A percentile compares a stretch with the other conserved stretches of the same genome.
Conservation (phyloP, 306 rosid species). For the Lupinus albus region DNA sequence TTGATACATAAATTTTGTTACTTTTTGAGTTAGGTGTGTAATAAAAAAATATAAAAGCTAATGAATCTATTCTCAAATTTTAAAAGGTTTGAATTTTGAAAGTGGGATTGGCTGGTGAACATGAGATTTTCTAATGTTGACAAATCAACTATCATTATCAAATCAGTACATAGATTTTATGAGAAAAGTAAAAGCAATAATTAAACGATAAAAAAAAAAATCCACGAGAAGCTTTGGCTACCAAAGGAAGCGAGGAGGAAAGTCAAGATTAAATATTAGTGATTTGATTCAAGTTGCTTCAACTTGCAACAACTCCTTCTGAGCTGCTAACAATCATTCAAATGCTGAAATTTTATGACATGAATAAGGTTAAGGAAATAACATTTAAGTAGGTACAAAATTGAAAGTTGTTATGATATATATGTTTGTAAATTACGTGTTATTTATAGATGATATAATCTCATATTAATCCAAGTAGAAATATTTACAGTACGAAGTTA, state of each 20-base stretch:
- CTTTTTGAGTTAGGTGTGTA: too few relatives aligned
- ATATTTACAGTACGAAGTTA: too few relatives aligned
- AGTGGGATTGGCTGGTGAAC: slow-evolving; percentile 41
- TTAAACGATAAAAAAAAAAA: slow-evolving; percentile 30
- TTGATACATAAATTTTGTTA: too few relatives aligned
- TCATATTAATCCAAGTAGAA: too few relatives aligned
- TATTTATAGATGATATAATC: too few relatives aligned
- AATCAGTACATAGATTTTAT: slow-evolving; percentile 51
- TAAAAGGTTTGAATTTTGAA: slow-evolving; percentile 46
- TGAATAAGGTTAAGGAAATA: too few relatives aligned
- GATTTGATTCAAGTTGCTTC: slow-evolving; percentile 41
- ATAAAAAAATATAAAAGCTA: too few relatives aligned
- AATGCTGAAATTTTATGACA: background rate
- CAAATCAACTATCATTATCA: slow-evolving; percentile 48
- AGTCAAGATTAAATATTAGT: slow-evolving; percentile 58
- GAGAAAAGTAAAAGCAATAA: slow-evolving; percentile 40
- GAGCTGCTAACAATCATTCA: slow-evolving; percentile 44
- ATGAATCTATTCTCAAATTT: too few relatives aligned
- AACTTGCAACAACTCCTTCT: slow-evolving; percentile 45
- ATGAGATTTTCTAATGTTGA: slow-evolving; percentile 50
- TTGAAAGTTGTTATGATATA: too few relatives aligned
- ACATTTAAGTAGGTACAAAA: too few relatives aligned
- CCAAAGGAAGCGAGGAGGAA: slow-evolving; percentile 40
- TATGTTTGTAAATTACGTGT: too few relatives aligned
- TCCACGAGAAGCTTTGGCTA: slow-evolving; percentile 30